These are phyloP conservation scores for Fragaria iinumae DNA, from an alignment of 306 rosid species.

Conservation along the genomic window DNA sequence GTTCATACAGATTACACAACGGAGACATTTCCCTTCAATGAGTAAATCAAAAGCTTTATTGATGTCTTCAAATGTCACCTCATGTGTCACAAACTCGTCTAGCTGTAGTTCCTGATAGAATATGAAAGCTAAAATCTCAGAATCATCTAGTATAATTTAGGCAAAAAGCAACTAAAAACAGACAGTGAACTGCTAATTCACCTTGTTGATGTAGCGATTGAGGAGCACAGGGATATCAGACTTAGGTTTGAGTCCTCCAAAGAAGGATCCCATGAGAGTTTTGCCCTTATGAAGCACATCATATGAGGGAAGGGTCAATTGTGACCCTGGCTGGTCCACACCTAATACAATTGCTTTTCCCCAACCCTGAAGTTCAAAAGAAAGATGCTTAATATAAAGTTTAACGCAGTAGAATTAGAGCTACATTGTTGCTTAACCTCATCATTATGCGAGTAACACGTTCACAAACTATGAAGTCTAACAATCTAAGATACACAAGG, in stretches of 20 bases:
- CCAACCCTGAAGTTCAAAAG: slow-evolving; percentile 64
- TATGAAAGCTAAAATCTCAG: background rate
- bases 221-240: slow-evolving; percentile 66
- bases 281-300: slow-evolving; percentile 62
- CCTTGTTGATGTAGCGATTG: slow-evolving; percentile 76
- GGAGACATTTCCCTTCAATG: slow-evolving; percentile 52
- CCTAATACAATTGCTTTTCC: slow-evolving; percentile 82
- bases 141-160: background rate
- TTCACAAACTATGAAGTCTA: background rate
- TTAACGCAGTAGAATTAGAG: background rate
- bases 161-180: background rate
- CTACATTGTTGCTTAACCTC: background rate
- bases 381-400: background rate
- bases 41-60: slow-evolving; percentile 76
- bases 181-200: slow-evolving; percentile 17
- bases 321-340: slow-evolving; percentile 63
- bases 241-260: slow-evolving; percentile 84
- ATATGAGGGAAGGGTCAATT: slow-evolving; percentile 33
- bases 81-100: slow-evolving; percentile 80
- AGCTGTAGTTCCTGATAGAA: slow-evolving; percentile 58
- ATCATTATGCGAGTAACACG: background rate
- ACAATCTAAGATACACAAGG: background rate
- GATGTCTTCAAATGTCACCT: slow-evolving; percentile 63
- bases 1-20: slow-evolving; percentile 80
- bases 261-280: slow-evolving; percentile 60